Evolutionary conservation across 495 filamentous ascomycete species (phyloP).

Genomic region (Hypomontagnella submonticulosa): DNA sequence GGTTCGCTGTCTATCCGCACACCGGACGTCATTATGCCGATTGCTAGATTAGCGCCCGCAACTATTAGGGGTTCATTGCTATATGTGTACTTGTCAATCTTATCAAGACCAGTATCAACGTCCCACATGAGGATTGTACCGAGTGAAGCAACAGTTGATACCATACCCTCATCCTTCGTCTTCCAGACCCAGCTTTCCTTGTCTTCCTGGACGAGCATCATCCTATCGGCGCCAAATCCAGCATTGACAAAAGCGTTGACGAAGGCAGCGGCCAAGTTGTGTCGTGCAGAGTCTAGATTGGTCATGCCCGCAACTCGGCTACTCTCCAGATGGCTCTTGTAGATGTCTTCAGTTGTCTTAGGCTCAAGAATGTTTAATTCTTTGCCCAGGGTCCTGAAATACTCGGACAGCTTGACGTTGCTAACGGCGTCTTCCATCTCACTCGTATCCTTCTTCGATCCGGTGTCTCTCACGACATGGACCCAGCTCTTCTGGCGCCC

Average conservation of each 20-base stretch:
- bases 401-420: conserved; percentile 86
- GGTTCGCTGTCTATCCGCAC: conserved; percentile 88
- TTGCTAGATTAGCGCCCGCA: conserved; percentile 88
- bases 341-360: conserved; percentile 98
- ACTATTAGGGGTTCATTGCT: conserved; percentile 84
- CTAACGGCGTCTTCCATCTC: conserved; percentile 83
- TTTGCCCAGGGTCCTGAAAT: conserved; percentile 94
- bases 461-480: conserved; percentile 66
- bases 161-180: conserved; percentile 97
- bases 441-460: conserved; percentile 66
- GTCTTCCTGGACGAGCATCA: conserved; percentile 87
- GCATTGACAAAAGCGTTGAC: conserved; percentile 98
- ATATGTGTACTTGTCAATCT: conserved; percentile 93
- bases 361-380: conserved; percentile 97
- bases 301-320: conserved; percentile 90
- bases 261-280: conserved; percentile 95
- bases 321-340: conserved; percentile 98
- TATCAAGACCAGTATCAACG: conserved; percentile 85
- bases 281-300: conserved; percentile 92
- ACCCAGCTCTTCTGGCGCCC: conserved; percentile 91
- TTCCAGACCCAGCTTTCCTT: conserved; percentile 98
- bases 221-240: conserved; percentile 93
- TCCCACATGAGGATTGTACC: conserved; percentile 93
- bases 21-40: conserved; percentile 92
- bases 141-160: conserved; percentile 92